Base-by-base conservation (phyloP, 108 stramenopile species). In the Nannochloropsis salina region DNA sequence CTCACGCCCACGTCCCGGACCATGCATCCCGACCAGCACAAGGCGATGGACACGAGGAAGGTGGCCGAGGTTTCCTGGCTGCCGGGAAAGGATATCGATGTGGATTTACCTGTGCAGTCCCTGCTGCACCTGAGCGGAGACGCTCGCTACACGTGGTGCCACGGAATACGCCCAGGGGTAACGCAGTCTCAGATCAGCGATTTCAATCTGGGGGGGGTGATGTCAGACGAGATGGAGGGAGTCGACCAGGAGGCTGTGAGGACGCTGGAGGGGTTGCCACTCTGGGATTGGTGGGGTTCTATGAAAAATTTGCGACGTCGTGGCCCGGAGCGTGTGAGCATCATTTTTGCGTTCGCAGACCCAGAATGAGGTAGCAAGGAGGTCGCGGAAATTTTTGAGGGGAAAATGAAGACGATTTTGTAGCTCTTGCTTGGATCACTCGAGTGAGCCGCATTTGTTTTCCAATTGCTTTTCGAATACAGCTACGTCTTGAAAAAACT, bases 111-210 rank as follows among this genome's bases (percentile, higher is more conserved):
- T 74, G 61, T n/a, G n/a, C 61, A 1, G 6, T 4, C 61, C 3
- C n/a, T 74, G 61, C n/a, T 74, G 61, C 61, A 74, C n/a, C n/a
- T 74, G 6, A 74, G 61, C n/a, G 61, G 61, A n/a, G 61, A 74
- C n/a, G 61, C 61, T 15, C 61, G 61, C 15, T 74, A 74, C n/a
- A 74, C 20, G 20, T 74, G 61, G 61, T 74, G 61, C n/a, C 61
- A 74, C n/a, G 61, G 61, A 15, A 74, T 74, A 74, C 61, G 61
- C n/a, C 61, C n/a, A 74, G 61, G 61, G 61, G 61, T 74, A n/a
- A 74, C 61, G 20, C 61, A 74, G 15, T n/a, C 61, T 15, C 61
- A 74, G 61, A 74, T 74, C n/a, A n/a, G n/a, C 20, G 61, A 74
- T 74, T 74, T n/a, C 6, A n/a, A 74, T 74, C n/a, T 74, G 61